These are phyloP conservation scores for Neurospora sp. DNA, from an alignment of 495 filamentous ascomycete species.

Conservation along the genomic window DNA sequence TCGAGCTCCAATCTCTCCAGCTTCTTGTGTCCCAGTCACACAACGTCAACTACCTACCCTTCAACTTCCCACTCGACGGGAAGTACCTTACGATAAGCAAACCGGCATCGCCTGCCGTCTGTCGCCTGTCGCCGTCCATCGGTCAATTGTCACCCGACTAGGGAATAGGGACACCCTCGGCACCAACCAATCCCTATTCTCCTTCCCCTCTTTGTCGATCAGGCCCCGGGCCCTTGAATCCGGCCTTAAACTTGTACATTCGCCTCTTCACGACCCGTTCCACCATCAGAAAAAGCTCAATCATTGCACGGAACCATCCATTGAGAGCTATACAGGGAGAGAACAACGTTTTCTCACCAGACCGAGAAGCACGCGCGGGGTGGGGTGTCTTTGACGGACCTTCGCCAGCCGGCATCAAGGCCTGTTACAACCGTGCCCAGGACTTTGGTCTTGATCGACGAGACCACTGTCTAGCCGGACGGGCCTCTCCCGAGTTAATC, in stretches of 20 bases:
- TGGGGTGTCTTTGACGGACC: constrained; percentile 49
- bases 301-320: not conserved
- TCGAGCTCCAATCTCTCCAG: not conserved
- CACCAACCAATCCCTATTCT: constrained; percentile 3
- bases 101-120: not conserved
- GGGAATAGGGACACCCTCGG: constrained; percentile 3
- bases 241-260: not conserved
- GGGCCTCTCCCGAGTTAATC: not conserved
- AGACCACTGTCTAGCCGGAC: constrained; percentile 37
- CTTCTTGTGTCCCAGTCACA: not conserved
- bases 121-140: constrained; percentile 10
- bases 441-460: constrained; percentile 37
- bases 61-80: not conserved
- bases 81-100: not conserved
- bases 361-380: constrained; percentile 2
- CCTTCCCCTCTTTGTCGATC: not conserved
- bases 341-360: not conserved
- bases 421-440: constrained; percentile 50
- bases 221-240: not conserved
- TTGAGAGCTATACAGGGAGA: not conserved
- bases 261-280: not conserved
- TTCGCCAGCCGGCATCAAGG: constrained; percentile 42
- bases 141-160: constrained; percentile 17
- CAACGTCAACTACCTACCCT: not conserved
- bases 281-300: not conserved